Base-by-base conservation (phyloP, 2,329 filamentous ascomycete species). In the Arthroderma sp. region DNA sequence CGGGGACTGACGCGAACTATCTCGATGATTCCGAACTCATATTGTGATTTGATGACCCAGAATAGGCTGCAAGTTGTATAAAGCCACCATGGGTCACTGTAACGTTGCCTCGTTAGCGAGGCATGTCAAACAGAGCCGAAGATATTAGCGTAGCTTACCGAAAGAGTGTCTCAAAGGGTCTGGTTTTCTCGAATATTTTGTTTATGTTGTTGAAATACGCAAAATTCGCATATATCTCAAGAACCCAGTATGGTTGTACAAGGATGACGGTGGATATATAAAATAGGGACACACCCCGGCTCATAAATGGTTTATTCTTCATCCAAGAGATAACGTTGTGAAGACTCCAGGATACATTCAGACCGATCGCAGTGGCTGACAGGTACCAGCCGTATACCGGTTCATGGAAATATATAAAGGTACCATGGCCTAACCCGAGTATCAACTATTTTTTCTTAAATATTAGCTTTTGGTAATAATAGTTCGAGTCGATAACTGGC, bases 301-400 rank as follows among this genome's bases (percentile, higher is more conserved):
- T 66, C 5, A 80, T 62, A 52, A 80, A 80, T 0, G 78, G 78
- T 43, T 70, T 72, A 50, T 74, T 77, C 59, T 82, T 82, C 59
- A 82, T 72, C 78, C 78, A 82, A 0, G 78, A 71, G 48, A 82
- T 76, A 48, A 82, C 68, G 50, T 82, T 82, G 58, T 82, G 78
- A 6, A 82, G 60, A 8, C 67, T 70, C 74, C 77, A 81, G 3
- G 75, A 79, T n/a, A 70, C 62, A 50, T 79, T 78, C 27, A 82
- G 68, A 11, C 75, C 69, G 5, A 80, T 72, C 5, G 74, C 77
- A 2, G 74, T 77, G 27, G 69, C 64, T 1, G 75, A 77, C 2
- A 82, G 66, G 59, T 78, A 82, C 78, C 78, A 82, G 40, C 74
- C 75, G 54, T 78, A 79, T 3, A 66, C 65, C 0, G 74, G 73